Percentiles rank a stretch among this genome's conserved stretches.
Evolutionary conservation across 768 basidiomycete genomes (phyloP).

Genomic region (Mycena amicta): DNA sequence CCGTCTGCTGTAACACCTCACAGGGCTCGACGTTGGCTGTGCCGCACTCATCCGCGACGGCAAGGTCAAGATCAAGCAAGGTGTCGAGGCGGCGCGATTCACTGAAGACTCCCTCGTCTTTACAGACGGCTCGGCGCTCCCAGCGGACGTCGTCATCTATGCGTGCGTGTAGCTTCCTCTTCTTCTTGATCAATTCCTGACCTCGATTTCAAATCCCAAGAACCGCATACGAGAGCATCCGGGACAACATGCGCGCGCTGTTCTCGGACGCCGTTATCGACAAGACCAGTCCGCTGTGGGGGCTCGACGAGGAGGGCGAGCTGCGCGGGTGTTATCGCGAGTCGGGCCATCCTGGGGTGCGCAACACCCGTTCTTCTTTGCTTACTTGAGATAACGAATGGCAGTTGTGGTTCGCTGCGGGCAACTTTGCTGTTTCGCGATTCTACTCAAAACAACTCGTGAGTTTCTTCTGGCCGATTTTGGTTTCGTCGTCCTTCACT

Average conservation of each 20-base stretch:
- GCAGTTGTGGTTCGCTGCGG: constrained; percentile 29
- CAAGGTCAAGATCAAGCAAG: constrained; percentile 56
- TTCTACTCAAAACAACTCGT: constrained; percentile 30
- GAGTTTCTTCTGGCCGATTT: background rate
- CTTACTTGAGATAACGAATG: background rate
- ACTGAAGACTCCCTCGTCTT: constrained; percentile 33
- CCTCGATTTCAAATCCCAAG: constrained; percentile 4
- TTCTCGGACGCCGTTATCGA: constrained; percentile 37
- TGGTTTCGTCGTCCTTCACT: background rate
- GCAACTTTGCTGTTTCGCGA: constrained; percentile 27
- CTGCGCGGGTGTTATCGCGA: constrained; percentile 40
- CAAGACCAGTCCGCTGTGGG: constrained; percentile 49
- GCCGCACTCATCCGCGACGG: constrained; percentile 49
- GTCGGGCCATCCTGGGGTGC: constrained; percentile 37
- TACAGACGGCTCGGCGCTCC: constrained; percentile 32
- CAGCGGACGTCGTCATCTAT: constrained; percentile 43
- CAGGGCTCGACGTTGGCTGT: constrained; percentile 41
- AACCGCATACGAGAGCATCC: constrained; percentile 39
- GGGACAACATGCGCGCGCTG: constrained; percentile 34
- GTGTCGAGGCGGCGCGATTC: constrained; percentile 38
- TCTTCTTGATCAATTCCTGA: background rate
- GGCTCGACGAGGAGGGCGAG: constrained; percentile 55
- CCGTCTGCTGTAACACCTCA: no score
- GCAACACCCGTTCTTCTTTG: constrained; percentile 2
- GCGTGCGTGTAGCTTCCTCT: constrained; percentile 37